A percentile compares a stretch with the other conserved stretches of the same genome.
Conservation (phyloP, 257 asterid genomes). For the Primulina huaijiensis region DNA sequence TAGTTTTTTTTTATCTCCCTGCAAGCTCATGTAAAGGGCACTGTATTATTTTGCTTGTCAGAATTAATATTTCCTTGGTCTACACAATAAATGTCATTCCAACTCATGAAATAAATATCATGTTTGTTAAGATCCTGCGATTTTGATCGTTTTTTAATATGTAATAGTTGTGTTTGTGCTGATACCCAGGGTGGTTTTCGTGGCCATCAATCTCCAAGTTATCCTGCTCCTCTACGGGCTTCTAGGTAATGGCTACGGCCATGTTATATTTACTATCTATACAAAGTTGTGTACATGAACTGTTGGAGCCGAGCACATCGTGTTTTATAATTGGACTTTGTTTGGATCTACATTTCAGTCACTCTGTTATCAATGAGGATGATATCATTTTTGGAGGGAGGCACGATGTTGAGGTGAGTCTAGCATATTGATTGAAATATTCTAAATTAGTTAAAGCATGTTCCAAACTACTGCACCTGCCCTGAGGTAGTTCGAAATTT, state of each 20-base stretch:
- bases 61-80: conserved; percentile 5
- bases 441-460: neutral
- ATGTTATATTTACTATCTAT: conserved; percentile 2
- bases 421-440: neutral
- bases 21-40: neutral
- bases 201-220: conserved; percentile 55
- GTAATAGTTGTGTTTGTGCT: conserved; percentile 23
- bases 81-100: conserved; percentile 3
- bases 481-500: neutral
- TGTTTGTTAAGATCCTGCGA: conserved; percentile 18
- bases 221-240: conserved; percentile 45
- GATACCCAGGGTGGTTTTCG: conserved; percentile 51
- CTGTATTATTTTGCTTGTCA: neutral
- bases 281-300: neutral
- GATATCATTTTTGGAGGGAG: conserved; percentile 47
- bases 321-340: neutral
- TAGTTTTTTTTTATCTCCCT: neutral
- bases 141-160: conserved; percentile 9
- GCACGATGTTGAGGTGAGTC: conserved; percentile 52
- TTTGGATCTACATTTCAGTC: conserved; percentile 39
- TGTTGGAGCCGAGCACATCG: neutral
- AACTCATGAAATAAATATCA: neutral
- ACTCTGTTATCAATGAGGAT: conserved; percentile 38
- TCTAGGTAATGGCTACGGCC: conserved; percentile 46
- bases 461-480: neutral